phyloP scores from a whole-genome alignment of 2,329 filamentous ascomycete species.

The Phialophora expanda region DNA sequence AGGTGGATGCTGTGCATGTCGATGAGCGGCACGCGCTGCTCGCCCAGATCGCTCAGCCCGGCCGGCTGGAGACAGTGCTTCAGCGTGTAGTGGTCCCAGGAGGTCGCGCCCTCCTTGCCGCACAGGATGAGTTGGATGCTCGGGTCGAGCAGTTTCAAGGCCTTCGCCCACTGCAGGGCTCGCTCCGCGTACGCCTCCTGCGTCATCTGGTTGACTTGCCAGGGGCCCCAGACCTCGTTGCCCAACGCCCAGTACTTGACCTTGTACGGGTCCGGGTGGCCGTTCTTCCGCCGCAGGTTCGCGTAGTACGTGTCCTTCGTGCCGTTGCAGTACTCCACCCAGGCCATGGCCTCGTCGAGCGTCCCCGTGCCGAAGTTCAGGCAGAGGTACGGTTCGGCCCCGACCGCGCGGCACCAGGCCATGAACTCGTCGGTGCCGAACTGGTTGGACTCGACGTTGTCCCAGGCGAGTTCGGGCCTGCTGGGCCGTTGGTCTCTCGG shows the following conservation, averaged over 20 bases:
- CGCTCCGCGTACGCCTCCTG: conserved; percentile 65
- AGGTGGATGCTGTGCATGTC: conserved; percentile 84
- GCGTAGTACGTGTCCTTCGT: conserved; percentile 79
- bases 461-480: conserved; percentile 78
- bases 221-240: conserved; percentile 70
- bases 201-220: conserved; percentile 64
- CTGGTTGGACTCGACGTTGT: conserved; percentile 71
- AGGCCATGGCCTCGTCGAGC: conserved; percentile 55
- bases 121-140: conserved; percentile 73
- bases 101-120: conserved; percentile 70
- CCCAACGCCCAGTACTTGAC: conserved; percentile 86
- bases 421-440: conserved; percentile 89
- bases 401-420: conserved; percentile 74
- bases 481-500: conserved; percentile 71
- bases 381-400: conserved; percentile 77
- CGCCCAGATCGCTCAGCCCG: conserved; percentile 50
- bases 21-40: conserved; percentile 55
- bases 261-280: conserved; percentile 75
- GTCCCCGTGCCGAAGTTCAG: conserved; percentile 81
- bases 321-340: conserved; percentile 87
- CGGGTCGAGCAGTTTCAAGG: conserved; percentile 62
- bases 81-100: conserved; percentile 76
- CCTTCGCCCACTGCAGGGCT: conserved; percentile 47
- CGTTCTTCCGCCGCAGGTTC: conserved; percentile 76
- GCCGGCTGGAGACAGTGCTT: conserved; percentile 67